Evolutionary conservation across 2,329 filamentous ascomycete genomes (phyloP).

Genomic region (Aspergillus luchuensis): DNA sequence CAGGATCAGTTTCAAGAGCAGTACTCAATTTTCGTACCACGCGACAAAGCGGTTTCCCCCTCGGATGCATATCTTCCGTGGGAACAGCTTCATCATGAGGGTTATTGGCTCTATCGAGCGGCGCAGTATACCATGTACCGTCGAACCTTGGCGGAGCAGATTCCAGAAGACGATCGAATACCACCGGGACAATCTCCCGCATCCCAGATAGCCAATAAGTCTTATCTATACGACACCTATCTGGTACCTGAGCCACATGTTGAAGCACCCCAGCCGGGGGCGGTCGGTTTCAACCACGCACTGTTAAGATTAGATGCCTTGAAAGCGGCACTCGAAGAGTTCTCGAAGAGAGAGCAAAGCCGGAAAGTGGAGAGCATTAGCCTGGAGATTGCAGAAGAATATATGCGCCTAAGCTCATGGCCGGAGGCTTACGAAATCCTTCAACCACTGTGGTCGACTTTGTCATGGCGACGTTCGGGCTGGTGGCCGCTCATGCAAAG

Average conservation of each 20-base stretch:
- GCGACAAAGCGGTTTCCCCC: slow-evolving; percentile 54
- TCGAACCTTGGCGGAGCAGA: slow-evolving; percentile 54
- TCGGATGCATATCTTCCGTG: slow-evolving; percentile 58
- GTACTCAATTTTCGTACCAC: slow-evolving; percentile 47
- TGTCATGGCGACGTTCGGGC: slow-evolving; percentile 61
- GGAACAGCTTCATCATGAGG: slow-evolving; percentile 62
- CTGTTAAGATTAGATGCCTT: slow-evolving; percentile 53
- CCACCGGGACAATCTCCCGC: slow-evolving; percentile 59
- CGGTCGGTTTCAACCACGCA: slow-evolving; percentile 54
- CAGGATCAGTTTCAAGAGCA: slow-evolving; percentile 27
- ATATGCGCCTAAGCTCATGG: slow-evolving; percentile 54
- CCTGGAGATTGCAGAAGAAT: slow-evolving; percentile 58
- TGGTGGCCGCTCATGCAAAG: slow-evolving; percentile 61
- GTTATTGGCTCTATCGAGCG: slow-evolving; percentile 62
- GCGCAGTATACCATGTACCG: slow-evolving; percentile 55
- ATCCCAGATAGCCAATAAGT: slow-evolving; percentile 56
- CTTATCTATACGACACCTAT: slow-evolving; percentile 61
- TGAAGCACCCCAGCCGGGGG: slow-evolving; percentile 52
- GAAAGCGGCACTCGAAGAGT: slow-evolving; percentile 52
- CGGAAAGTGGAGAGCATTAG: slow-evolving; percentile 58
- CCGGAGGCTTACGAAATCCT: slow-evolving; percentile 55
- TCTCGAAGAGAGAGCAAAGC: slow-evolving; percentile 54
- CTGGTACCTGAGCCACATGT: slow-evolving; percentile 60
- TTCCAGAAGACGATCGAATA: slow-evolving; percentile 61
- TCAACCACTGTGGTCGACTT: slow-evolving; percentile 56